Conservation (phyloP, 139 green algal genomes). For the Chlamydomonas sp. region DNA sequence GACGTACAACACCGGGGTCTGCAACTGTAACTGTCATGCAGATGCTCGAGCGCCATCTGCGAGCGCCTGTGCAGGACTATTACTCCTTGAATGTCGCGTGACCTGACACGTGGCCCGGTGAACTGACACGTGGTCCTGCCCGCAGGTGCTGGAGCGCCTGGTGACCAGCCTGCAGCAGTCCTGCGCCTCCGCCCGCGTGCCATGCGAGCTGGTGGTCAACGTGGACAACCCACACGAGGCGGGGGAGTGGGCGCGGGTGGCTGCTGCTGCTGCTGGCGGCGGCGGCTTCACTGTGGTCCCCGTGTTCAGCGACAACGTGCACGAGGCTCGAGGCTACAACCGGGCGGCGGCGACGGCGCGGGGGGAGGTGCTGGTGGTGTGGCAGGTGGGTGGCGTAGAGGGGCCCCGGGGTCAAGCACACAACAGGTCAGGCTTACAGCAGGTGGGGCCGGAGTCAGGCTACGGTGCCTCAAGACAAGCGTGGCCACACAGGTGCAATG, state of each 20-base stretch:
- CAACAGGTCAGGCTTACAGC: too few species aligned
- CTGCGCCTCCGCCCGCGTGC: neutral
- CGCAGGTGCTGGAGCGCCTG: neutral
- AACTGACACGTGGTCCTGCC: too few species aligned
- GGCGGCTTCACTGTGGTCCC: conserved; percentile 25
- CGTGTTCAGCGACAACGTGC: conserved; percentile 41
- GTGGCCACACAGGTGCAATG: too few species aligned
- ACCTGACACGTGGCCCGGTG: too few species aligned
- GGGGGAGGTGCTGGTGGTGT: conserved; percentile 21
- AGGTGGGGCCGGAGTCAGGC: too few species aligned
- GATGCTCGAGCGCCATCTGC: too few species aligned
- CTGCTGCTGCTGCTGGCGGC: neutral
- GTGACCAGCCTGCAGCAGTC: neutral
- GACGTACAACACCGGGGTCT: too few species aligned
- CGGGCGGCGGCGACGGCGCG: conserved; percentile 23
- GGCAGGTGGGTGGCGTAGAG: conserved; percentile 24
- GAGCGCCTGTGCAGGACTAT: too few species aligned
- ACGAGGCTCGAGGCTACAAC: conserved; percentile 49
- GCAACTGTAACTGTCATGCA: too few species aligned
- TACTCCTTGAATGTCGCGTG: too few species aligned
- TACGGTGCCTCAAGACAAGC: too few species aligned
- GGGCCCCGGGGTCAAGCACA: neutral
- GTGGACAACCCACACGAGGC: conserved; percentile 47
- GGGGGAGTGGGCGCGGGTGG: conserved; percentile 8
- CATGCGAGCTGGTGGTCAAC: conserved; percentile 31